A percentile compares a stretch with the other conserved stretches of the same genome.
phyloP scores from a whole-genome alignment of 139 green algal genomes.

The Chlamydomonas sp. region DNA sequence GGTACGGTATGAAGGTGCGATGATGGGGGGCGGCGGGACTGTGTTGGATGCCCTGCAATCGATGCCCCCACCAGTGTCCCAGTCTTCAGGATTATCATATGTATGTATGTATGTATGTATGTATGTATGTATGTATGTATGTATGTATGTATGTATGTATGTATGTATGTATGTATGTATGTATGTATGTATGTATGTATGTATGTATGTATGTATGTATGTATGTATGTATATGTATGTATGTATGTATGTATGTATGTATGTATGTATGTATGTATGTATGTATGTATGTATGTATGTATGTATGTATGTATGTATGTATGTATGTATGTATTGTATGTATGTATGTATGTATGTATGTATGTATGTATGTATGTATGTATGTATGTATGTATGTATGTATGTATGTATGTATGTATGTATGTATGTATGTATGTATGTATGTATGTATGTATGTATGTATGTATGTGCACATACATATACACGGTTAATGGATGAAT shows the following conservation, averaged over 20 bases:
- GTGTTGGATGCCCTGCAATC: too few relatives aligned
- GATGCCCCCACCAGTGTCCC: too few relatives aligned
- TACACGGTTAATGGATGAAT: not conserved
- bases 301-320: not conserved
- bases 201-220: slow-evolving; percentile 27
- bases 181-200: slow-evolving; percentile 25
- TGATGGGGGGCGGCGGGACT: too few relatives aligned
- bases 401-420: not conserved
- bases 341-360: not conserved
- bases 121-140: too few relatives aligned
- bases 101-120: too few relatives aligned
- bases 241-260: not conserved
- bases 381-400: not conserved
- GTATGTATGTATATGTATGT: not conserved
- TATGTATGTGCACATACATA: not conserved
- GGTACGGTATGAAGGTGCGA: too few relatives aligned
- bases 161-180: slow-evolving; percentile 16
- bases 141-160: slow-evolving; percentile 18
- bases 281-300: slow-evolving; percentile 1
- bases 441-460: slow-evolving; percentile 24
- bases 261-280: not conserved
- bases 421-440: slow-evolving; percentile 9
- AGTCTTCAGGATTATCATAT: too few relatives aligned
- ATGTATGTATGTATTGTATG: slow-evolving; percentile 1
- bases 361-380: not conserved